phyloP scores from a whole-genome alignment of 2,329 filamentous ascomycete genomes.

The Microdochium trichocladiopsis region DNA sequence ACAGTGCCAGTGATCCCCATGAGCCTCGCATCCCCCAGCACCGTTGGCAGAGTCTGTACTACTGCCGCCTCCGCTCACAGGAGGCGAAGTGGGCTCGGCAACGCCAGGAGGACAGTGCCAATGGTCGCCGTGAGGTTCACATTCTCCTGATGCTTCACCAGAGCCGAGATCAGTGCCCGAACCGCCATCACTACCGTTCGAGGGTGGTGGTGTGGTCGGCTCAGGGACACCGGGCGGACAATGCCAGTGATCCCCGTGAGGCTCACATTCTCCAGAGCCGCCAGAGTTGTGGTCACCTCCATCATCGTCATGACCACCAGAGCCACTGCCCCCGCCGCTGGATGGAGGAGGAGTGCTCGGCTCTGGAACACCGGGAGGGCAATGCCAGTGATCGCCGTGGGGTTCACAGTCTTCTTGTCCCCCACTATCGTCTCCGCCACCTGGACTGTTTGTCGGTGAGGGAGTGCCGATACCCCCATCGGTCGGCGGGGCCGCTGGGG shows the following conservation, averaged over 20 bases:
- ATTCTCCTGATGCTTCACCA: too few relatives aligned
- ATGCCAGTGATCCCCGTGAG: constrained; percentile 2
- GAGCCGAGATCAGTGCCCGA: background rate
- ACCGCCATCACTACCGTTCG: background rate
- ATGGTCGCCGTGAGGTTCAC: too few relatives aligned
- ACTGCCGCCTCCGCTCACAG: too few relatives aligned
- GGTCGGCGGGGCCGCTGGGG: background rate
- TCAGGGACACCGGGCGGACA: constrained; percentile 3
- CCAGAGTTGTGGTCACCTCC: background rate
- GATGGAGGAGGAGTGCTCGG: constrained; percentile 4
- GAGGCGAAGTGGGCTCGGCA: too few relatives aligned
- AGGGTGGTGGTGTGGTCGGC: constrained; percentile 3
- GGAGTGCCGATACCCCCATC: background rate
- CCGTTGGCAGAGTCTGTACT: too few relatives aligned
- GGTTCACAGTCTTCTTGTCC: background rate
- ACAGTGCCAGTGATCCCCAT: background rate
- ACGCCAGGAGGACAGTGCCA: too few relatives aligned
- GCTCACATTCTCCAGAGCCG: background rate
- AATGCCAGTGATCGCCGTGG: constrained; percentile 4
- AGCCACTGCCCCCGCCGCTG: background rate
- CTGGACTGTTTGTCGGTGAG: too few relatives aligned
- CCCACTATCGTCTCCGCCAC: too few relatives aligned
- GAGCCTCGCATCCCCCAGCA: background rate
- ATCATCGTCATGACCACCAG: too few relatives aligned
- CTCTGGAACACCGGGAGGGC: constrained; percentile 4